These are phyloP conservation scores for Panaeolus papilionaceus DNA, from an alignment of 768 basidiomycete genomes.

Conservation along the genomic window DNA sequence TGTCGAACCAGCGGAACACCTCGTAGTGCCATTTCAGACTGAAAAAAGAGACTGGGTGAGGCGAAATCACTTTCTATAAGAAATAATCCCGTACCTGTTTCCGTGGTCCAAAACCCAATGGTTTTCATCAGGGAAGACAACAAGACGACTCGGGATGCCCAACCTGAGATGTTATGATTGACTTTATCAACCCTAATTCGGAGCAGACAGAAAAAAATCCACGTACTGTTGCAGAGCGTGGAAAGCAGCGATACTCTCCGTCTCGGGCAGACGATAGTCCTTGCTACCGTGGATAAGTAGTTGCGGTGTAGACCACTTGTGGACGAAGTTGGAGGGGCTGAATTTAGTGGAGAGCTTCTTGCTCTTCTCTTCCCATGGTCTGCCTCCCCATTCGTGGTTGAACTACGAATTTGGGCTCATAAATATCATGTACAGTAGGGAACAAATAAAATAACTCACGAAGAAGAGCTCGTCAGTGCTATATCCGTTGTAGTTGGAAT, in stretches of 20 bases:
- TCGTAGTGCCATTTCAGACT: constrained; percentile 96
- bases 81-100: constrained; percentile 57
- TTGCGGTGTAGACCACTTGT: constrained; percentile 87
- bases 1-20: constrained; percentile 89
- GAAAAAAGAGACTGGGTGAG: constrained; percentile 15
- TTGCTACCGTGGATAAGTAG: constrained; percentile 87
- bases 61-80: neutral
- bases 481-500: constrained; percentile 80
- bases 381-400: constrained; percentile 87
- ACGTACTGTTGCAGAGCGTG: constrained; percentile 85
- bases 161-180: constrained; percentile 45
- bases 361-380: constrained; percentile 73
- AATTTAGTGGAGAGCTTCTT: constrained; percentile 57
- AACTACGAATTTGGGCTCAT: constrained; percentile 51
- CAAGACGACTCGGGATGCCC: constrained; percentile 74
- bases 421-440: neutral
- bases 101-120: constrained; percentile 89
- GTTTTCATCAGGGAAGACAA: constrained; percentile 91
- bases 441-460: constrained; percentile 48
- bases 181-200: neutral
- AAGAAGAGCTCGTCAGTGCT: constrained; percentile 94
- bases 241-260: constrained; percentile 84
- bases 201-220: neutral
- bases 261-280: constrained; percentile 88
- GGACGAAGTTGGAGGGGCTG: constrained; percentile 83